Conservation (phyloP, 176 grass and related monocot species). For the Areca catechu region DNA sequence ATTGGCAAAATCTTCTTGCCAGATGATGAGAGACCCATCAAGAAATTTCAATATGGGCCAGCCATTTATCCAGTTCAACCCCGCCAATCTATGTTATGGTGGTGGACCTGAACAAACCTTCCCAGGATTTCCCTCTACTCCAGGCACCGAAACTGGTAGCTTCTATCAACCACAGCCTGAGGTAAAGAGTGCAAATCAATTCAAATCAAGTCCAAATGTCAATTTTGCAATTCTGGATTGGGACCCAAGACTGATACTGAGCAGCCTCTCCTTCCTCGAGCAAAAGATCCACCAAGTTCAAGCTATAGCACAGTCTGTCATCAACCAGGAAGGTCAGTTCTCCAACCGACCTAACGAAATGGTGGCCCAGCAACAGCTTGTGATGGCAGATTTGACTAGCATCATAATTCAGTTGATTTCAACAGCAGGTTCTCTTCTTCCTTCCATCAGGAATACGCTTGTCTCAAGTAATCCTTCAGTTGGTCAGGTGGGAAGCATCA, state of each 20-base stretch:
- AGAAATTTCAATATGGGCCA: conserved; percentile 30
- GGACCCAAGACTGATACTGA: conserved; percentile 59
- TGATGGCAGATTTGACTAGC: conserved; percentile 70
- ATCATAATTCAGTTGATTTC: conserved; percentile 90
- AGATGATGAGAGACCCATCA: conserved; percentile 14
- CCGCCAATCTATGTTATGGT: conserved; percentile 31
- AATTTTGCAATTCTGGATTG: conserved; percentile 38
- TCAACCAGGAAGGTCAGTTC: conserved; percentile 35
- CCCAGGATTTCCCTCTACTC: conserved; percentile 36
- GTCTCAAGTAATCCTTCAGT: conserved; percentile 54
- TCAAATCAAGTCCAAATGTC: conserved; percentile 36
- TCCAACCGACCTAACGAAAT: conserved; percentile 31
- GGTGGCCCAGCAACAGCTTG: conserved; percentile 64
- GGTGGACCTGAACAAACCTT: conserved; percentile 35
- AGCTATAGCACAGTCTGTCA: conserved; percentile 59
- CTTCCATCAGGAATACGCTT: conserved; percentile 66
- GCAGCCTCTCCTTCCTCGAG: conserved; percentile 73
- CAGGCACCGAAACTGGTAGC: conserved; percentile 29
- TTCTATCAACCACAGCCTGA: conserved; percentile 41
- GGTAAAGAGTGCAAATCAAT: conserved; percentile 33
- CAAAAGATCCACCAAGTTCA: conserved; percentile 90
- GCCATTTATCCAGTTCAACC: conserved; percentile 19
- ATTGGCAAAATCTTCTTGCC: conserved; percentile 31
- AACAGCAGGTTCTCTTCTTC: conserved; percentile 71
- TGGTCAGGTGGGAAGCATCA: conserved; percentile 37